A percentile compares a stretch with the other conserved stretches of the same genome.
Conservation (phyloP, 768 basidiomycete species). For the Termitomyces heimii region DNA sequence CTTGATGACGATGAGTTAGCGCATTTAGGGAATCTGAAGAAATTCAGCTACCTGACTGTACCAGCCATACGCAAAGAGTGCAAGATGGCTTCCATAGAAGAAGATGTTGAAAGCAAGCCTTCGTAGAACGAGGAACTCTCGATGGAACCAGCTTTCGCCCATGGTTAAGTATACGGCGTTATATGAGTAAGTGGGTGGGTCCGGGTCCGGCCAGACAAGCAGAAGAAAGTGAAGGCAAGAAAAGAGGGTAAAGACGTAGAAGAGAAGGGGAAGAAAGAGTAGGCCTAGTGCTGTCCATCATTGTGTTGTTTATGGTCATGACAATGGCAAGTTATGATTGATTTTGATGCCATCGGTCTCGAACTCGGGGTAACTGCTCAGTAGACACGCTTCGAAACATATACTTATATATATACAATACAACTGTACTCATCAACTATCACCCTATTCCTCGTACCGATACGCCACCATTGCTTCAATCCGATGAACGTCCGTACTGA, state of each 20-base stretch:
- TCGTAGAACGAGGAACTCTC: slow-evolving; percentile 58
- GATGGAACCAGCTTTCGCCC: slow-evolving; percentile 67
- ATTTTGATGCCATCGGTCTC: slow-evolving; percentile 24
- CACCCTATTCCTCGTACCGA: slow-evolving; percentile 74
- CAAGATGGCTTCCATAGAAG: slow-evolving; percentile 76
- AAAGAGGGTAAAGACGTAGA: slow-evolving; percentile 15
- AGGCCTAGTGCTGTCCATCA: slow-evolving; percentile 5
- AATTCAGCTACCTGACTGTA: slow-evolving; percentile 56
- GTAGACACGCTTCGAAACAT: background rate
- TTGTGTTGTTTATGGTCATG: slow-evolving; percentile 22
- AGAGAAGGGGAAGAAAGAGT: slow-evolving; percentile 7
- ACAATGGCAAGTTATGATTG: slow-evolving; percentile 8
- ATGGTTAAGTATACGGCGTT: slow-evolving; percentile 30
- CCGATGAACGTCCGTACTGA: slow-evolving; percentile 96
- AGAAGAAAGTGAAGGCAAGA: slow-evolving; percentile 17
- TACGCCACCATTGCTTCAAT: slow-evolving; percentile 99
- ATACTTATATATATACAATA: background rate
- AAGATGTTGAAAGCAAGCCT: slow-evolving; percentile 69
- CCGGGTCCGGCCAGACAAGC: slow-evolving; percentile 50
- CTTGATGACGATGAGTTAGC: slow-evolving; percentile 23
- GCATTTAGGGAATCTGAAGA: background rate
- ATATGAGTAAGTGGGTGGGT: slow-evolving; percentile 28
- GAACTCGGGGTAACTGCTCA: slow-evolving; percentile 1
- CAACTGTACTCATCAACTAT: background rate
- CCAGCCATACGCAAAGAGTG: slow-evolving; percentile 85